phyloP scores from a whole-genome alignment of 371 early-diverging fungal genomes.

The Actinomucor elegans region DNA sequence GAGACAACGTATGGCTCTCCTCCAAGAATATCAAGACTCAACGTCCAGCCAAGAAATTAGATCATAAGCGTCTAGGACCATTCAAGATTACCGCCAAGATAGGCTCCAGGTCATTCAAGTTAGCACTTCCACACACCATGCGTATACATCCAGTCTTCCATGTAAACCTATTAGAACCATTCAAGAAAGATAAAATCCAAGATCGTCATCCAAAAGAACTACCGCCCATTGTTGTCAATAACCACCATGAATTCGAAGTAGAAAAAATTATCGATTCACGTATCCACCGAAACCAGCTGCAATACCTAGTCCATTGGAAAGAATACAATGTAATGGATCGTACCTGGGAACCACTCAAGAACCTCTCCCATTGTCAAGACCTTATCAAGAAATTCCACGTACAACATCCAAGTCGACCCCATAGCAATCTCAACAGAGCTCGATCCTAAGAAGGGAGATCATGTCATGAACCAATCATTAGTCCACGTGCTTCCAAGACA shows the following conservation, averaged over 20 bases:
- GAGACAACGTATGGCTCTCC: slow-evolving; percentile 31
- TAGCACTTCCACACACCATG: slow-evolving; percentile 22
- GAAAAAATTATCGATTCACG: slow-evolving; percentile 1
- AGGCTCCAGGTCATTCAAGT: slow-evolving; percentile 18
- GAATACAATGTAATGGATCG: slow-evolving; percentile 1
- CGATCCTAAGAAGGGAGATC: too few species aligned
- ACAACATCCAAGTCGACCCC: neutral
- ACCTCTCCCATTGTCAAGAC: neutral
- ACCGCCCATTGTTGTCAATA: slow-evolving; percentile 2
- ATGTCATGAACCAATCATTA: too few species aligned
- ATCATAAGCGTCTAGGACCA: slow-evolving; percentile 25
- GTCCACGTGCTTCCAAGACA: too few species aligned
- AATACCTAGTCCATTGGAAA: slow-evolving; percentile 11
- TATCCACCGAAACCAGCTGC: neutral
- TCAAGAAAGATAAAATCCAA: neutral
- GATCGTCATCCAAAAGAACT: neutral
- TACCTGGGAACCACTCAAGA: slow-evolving; percentile 11
- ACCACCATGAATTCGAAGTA: slow-evolving; percentile 6
- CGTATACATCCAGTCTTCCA: slow-evolving; percentile 6
- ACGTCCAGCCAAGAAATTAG: slow-evolving; percentile 27
- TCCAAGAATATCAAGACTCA: slow-evolving; percentile 20
- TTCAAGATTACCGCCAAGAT: slow-evolving; percentile 22
- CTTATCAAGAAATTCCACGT: slow-evolving; percentile 4
- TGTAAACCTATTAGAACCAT: slow-evolving; percentile 3
- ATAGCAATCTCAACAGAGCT: slow-evolving; percentile 1